Base-by-base conservation (phyloP, 805 yeast genomes). In the Wickerhamomyces bovis region DNA sequence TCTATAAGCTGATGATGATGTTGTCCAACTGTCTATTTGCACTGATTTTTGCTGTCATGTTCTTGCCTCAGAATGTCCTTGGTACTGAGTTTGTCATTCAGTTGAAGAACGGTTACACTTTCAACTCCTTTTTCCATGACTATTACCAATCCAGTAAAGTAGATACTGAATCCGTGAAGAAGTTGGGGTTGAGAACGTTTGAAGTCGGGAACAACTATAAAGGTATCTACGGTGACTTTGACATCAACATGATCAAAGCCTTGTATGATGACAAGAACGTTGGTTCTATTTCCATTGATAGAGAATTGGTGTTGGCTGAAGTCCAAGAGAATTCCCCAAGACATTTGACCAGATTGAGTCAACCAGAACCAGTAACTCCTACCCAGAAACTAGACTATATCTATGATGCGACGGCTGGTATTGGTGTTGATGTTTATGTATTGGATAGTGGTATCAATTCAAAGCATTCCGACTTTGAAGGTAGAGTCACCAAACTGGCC, bases 291-390 rank as follows among this genome's bases (percentile, higher is more conserved):
- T 64, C 73, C 10, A 53, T 65, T 36, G 71, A 69, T 47, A 56
- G 69, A 36, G 58, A 57, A 6, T 57, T 69, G 30, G 62, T 61
- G 9, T 44, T 72, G 33, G 62, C 71, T 16, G 68, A 66, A 18
- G 66, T 67, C 20, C 75, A 72, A 52, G 66, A 66, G 35, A 55
- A 63, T 51, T 70, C 77, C 3, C 77, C 78, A 5, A 58, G 58
- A 26, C 78, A 74, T 47, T 59, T 73, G 44, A 68, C 67, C 1
- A 59, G 73, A 26, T 51, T 72, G n/a, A 69, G 73, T 2, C 75
- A 72, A 47, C 46, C 47, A 6, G 53, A 58, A 18, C 51, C 52
- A 22, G 49, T 68, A 33, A 49, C 51, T 15, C 41, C 48, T n/a
- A 52, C 55, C 11, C 67, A 54, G n/a, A 53, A 62, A 44, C 52